Conservation (phyloP, 352 stramenopile species). For the Globisporangium lucens region DNA sequence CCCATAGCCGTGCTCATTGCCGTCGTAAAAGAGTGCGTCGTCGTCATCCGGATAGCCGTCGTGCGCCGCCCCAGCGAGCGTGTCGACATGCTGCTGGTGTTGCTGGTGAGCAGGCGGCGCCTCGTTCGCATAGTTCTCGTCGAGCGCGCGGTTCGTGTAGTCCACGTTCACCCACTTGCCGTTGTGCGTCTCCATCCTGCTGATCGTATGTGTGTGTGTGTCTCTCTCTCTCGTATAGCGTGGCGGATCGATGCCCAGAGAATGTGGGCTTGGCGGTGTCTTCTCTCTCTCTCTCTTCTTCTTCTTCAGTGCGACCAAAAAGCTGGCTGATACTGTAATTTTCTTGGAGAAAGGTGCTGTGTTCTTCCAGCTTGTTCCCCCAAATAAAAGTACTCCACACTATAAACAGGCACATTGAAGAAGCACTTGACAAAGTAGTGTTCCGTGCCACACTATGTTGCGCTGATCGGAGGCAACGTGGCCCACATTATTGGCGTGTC, state of each 20-base stretch:
- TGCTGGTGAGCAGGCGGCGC: conserved; percentile 1
- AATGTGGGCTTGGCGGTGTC: not conserved
- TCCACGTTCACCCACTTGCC: conserved; percentile 88
- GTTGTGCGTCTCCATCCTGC: conserved; percentile 55
- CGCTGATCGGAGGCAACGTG: not conserved
- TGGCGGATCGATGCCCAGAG: not conserved
- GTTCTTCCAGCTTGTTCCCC: not conserved
- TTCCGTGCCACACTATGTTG: not conserved
- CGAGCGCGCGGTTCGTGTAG: conserved; percentile 68
- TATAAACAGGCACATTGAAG: not conserved
- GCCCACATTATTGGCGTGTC: not conserved
- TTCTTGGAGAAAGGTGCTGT: not conserved
- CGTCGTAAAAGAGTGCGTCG: conserved; percentile 20
- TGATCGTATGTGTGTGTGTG: not conserved
- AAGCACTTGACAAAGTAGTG: not conserved
- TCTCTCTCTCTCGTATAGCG: not conserved
- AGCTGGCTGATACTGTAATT: not conserved
- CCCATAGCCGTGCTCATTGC: conserved; percentile 18
- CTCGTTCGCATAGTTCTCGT: conserved; percentile 26
- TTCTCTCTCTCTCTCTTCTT: not conserved
- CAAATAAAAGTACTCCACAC: not conserved
- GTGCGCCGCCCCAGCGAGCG: not conserved
- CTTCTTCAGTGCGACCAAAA: not conserved
- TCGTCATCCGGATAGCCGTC: conserved; percentile 10
- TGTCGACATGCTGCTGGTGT: conserved; percentile 10